These are phyloP conservation scores for Aspergillus affinis DNA, from an alignment of 495 filamentous ascomycete genomes.

Conservation along the genomic window DNA sequence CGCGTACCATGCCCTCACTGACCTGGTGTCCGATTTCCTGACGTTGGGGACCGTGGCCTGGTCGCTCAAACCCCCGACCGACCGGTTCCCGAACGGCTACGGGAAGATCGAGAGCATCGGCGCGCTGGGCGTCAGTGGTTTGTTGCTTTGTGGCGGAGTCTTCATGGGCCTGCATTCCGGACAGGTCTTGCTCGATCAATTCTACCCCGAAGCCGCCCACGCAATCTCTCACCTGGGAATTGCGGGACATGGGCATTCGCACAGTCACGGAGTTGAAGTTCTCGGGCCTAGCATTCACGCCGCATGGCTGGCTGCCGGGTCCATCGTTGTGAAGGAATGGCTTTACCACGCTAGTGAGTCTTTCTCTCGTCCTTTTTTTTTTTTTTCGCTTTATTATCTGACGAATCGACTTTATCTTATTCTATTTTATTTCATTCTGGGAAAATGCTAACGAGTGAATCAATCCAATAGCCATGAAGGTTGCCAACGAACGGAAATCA, in stretches of 20 bases:
- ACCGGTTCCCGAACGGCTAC: constrained; percentile 83
- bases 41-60: constrained; percentile 91
- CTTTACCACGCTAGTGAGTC: constrained; percentile 90
- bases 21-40: constrained; percentile 90
- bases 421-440: background rate
- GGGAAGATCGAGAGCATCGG: constrained; percentile 97
- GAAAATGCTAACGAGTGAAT: constrained; percentile 16
- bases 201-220: constrained; percentile 71
- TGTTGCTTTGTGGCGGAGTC: constrained; percentile 82
- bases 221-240: constrained; percentile 57
- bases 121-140: constrained; percentile 84
- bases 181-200: constrained; percentile 72
- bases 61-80: constrained; percentile 79
- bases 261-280: constrained; percentile 57
- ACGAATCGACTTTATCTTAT: too few relatives aligned
- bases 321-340: constrained; percentile 93
- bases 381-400: background rate
- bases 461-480: constrained; percentile 75
- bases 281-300: constrained; percentile 83
- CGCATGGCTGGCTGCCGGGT: constrained; percentile 91
- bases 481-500: constrained; percentile 90
- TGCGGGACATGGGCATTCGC: constrained; percentile 56
- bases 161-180: constrained; percentile 85
- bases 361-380: background rate
- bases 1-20: constrained; percentile 90